Conservation (phyloP, 208 protist genomes). For the Crithidia fasciculata region DNA sequence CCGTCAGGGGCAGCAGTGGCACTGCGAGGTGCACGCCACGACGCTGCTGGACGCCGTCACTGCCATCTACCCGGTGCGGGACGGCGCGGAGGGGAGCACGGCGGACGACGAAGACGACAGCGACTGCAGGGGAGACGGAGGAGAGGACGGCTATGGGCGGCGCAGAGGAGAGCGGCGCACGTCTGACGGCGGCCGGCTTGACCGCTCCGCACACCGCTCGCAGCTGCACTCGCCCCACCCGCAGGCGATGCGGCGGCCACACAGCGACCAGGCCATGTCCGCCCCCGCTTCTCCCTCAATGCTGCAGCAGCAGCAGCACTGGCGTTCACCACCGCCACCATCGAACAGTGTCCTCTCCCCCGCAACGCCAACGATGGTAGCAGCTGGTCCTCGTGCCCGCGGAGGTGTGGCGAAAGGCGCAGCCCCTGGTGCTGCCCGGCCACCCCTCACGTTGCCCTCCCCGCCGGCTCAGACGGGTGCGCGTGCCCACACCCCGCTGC, state of each 20-base stretch:
- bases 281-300: background rate
- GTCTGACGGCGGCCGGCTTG: too few relatives aligned
- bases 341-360: background rate
- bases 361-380: background rate
- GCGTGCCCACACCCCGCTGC: conserved; percentile 4
- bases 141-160: background rate
- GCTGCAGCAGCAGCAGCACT: background rate
- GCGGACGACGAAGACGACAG: background rate
- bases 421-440: background rate
- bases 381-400: background rate
- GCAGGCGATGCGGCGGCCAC: background rate
- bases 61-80: conserved; percentile 19
- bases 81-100: background rate
- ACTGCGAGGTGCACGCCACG: conserved; percentile 6
- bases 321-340: background rate
- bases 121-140: background rate
- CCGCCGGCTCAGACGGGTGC: too few relatives aligned
- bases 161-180: background rate
- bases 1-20: conserved; percentile 6
- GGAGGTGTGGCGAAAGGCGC: conserved; percentile 1
- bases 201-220: background rate
- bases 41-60: conserved; percentile 14
- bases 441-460: too few relatives aligned
- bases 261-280: conserved; percentile 7
- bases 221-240: conserved; percentile 2